Base-by-base conservation (phyloP, 441 rosid genomes). In the Populus trichocarpa region DNA sequence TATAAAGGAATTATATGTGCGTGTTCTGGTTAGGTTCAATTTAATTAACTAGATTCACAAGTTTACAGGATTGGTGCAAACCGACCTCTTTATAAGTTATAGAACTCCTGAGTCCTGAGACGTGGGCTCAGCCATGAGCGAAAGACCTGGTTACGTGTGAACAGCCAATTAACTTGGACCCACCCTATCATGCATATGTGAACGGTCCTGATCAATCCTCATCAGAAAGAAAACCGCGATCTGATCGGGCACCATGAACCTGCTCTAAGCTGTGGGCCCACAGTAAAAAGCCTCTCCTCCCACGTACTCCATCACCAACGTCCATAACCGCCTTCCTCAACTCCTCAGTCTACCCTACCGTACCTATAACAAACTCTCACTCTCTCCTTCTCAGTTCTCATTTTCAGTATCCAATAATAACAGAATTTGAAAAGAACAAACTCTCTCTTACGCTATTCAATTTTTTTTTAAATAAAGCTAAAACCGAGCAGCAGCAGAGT, bases 311-410 rank as follows among this genome's bases (percentile, higher is more conserved):
- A 40, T 36, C 72, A 75, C 70, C 77, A 84, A 83, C 90, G 79
- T 79, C 91, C 86, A 59, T 74, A 84, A 79, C 89, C 80, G 83
- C 79, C 63, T 38, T 28, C 66, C 38, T 11, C 13, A 33, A 11
- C 35, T 25, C 70, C 5, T 3, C 59, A 46, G 50, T 25, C 63
- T 20, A 5, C 63, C 20, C 3, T 30, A 8, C 69, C 32, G 32
- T 30, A 30, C 9, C 7, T 9, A 11, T 57, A 35, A 42, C 35
- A 69, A 74, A 65, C 32, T 74, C 42, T 74, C 74, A 73, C 53
- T n/a, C 28, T 12, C 36, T 69, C 70, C 32, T 30, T 30, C 32
- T 30, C 32, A 30, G 3, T 12, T 68, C 81, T 65, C 72, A 11
- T 40, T 66, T 67, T 8, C 7, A 32, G 14, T 9, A 12, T 50